Evolutionary conservation across 192 early-diverging fungal genomes (phyloP).

Genomic region (Coemansia reversa): DNA sequence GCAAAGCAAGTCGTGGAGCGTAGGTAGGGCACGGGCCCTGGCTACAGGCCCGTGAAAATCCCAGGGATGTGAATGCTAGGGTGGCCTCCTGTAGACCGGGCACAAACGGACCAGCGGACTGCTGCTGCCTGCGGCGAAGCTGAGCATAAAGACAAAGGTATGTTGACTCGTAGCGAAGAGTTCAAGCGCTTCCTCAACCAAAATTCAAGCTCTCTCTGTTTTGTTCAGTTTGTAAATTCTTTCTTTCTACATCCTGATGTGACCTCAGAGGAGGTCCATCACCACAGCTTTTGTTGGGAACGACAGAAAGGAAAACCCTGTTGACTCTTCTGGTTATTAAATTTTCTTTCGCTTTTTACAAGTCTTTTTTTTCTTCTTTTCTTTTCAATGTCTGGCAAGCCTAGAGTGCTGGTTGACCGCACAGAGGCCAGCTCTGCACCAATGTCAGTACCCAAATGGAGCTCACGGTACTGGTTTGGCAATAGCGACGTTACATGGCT

Average conservation of each 20-base stretch:
- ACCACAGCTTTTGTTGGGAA: background rate
- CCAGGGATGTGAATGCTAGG: background rate
- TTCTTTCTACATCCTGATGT: slow-evolving; percentile 8
- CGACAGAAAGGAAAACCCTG: background rate
- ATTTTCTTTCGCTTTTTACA: slow-evolving; percentile 2
- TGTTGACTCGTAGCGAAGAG: background rate
- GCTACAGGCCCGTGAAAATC: background rate
- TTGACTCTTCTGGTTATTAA: slow-evolving; percentile 2
- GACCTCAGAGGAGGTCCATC: background rate
- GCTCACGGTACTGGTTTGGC: slow-evolving; percentile 57
- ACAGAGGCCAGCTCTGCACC: slow-evolving; percentile 15
- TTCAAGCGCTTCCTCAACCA: background rate
- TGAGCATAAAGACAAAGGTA: background rate
- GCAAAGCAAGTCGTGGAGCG: background rate
- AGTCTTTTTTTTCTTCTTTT: slow-evolving; percentile 1
- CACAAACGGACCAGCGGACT: background rate
- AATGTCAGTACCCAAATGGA: slow-evolving; percentile 32
- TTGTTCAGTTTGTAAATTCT: background rate
- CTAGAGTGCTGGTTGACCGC: slow-evolving; percentile 22
- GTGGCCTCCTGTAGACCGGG: background rate
- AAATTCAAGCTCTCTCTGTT: background rate
- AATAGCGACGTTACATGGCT: slow-evolving; percentile 58
- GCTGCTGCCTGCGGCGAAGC: background rate
- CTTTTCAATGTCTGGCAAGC: slow-evolving; percentile 14
- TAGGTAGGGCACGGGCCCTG: background rate